phyloP scores from a whole-genome alignment of 2,329 filamentous ascomycete genomes.

The Colletotrichum plurivorum region DNA sequence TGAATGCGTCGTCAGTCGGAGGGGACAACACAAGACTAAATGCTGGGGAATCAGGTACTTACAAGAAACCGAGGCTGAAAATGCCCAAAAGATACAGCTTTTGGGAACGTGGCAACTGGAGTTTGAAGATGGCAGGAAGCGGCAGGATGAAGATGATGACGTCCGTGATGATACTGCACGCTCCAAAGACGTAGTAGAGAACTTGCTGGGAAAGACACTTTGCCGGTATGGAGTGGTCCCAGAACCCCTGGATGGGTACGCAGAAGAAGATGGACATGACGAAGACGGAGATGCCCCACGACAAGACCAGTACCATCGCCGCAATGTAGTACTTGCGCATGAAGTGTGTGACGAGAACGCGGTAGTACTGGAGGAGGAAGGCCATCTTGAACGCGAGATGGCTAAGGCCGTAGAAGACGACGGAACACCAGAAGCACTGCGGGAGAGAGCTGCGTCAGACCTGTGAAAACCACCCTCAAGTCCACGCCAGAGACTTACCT shows the following conservation, averaged over 20 bases:
- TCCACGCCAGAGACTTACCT: conserved; percentile 28
- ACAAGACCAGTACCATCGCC: conserved; percentile 44
- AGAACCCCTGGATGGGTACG: conserved; percentile 45
- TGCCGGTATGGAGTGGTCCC: conserved; percentile 43
- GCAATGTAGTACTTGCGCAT: conserved; percentile 45
- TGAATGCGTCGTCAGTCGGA: not conserved
- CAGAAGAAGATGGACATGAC: conserved; percentile 44
- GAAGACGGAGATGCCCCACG: conserved; percentile 46
- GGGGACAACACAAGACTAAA: not conserved
- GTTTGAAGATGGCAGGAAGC: conserved; percentile 44
- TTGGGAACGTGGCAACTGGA: conserved; percentile 43
- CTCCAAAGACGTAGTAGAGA: conserved; percentile 44
- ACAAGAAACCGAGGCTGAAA: conserved; percentile 49
- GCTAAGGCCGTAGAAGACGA: conserved; percentile 49
- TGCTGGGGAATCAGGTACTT: conserved; percentile 20
- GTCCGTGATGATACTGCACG: conserved; percentile 46
- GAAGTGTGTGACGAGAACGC: conserved; percentile 47
- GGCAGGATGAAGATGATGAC: conserved; percentile 46
- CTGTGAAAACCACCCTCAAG: not conserved
- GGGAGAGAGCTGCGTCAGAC: not conserved
- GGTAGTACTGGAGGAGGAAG: conserved; percentile 54
- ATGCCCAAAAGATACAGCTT: conserved; percentile 45
- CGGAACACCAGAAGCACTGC: conserved; percentile 49
- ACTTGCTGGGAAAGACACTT: conserved; percentile 41
- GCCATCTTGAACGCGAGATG: conserved; percentile 51